Evolutionary conservation across 2,329 filamentous ascomycete species (phyloP).

Genomic region (Colletotrichum salicis): DNA sequence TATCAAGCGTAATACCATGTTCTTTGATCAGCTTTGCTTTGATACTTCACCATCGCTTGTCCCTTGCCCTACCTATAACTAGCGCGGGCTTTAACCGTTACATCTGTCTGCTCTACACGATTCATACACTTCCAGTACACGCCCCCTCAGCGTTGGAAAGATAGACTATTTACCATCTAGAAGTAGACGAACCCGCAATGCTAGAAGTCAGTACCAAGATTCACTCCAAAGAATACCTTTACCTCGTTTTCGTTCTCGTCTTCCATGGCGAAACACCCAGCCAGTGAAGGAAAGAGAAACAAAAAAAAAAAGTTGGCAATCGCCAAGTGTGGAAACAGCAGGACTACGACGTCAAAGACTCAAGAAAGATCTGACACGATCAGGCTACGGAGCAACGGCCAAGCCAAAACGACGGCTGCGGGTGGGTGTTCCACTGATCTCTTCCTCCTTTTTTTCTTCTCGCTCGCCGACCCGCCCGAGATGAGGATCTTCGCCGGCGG

Average conservation of each 20-base stretch:
- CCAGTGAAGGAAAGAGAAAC: too few species aligned
- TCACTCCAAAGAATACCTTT: not conserved
- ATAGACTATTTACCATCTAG: too few species aligned
- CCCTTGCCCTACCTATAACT: not conserved
- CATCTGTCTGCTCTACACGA: not conserved
- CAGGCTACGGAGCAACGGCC: not conserved
- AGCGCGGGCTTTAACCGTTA: not conserved
- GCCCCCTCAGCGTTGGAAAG: not conserved
- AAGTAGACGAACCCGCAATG: not conserved
- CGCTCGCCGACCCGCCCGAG: constrained; percentile 6
- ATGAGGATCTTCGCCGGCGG: constrained; percentile 33
- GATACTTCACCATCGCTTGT: not conserved
- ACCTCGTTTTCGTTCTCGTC: not conserved
- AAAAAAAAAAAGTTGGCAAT: not conserved
- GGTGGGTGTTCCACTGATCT: not conserved
- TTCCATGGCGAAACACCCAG: not conserved
- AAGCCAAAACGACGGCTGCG: not conserved
- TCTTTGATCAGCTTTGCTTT: not conserved
- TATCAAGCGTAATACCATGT: not conserved
- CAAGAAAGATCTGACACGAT: too few species aligned
- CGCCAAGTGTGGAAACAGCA: not conserved
- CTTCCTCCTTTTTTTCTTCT: not conserved
- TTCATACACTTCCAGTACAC: not conserved
- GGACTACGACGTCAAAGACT: not conserved
- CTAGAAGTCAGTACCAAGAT: not conserved